Conservation (phyloP, 257 asterid species). For the Primulina huaijiensis region DNA sequence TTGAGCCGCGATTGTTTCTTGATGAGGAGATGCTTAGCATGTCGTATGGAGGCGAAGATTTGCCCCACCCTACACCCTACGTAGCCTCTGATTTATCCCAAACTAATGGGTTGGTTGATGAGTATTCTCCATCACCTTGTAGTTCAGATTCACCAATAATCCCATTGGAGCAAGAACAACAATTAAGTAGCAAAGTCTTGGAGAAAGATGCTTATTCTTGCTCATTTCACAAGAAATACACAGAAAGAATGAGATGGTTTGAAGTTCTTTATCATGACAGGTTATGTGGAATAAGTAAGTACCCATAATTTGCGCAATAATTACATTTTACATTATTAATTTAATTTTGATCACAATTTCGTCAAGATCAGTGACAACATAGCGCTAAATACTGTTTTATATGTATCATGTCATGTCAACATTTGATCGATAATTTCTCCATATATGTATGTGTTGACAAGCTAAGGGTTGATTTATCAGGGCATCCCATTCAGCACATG, state of each 20-base stretch:
- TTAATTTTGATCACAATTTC: too few relatives aligned
- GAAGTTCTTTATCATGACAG: slow-evolving; percentile 51
- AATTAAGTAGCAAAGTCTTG: neutral
- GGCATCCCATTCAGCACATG: neutral
- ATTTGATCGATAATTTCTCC: too few relatives aligned
- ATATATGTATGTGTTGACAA: too few relatives aligned
- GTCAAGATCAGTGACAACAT: too few relatives aligned
- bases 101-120: neutral
- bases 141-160: neutral
- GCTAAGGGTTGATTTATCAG: too few relatives aligned
- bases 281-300: slow-evolving; percentile 41
- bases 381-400: too few relatives aligned
- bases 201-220: slow-evolving; percentile 31
- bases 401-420: too few relatives aligned
- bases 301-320: too few relatives aligned
- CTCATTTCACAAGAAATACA: slow-evolving; percentile 35
- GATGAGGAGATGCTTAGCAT: neutral
- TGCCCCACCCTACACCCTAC: neutral
- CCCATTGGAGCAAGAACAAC: slow-evolving; percentile 11
- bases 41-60: neutral
- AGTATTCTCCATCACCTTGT: slow-evolving; percentile 6
- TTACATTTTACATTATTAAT: too few relatives aligned
- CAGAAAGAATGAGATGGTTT: slow-evolving; percentile 56
- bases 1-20: neutral
- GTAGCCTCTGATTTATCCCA: too few relatives aligned